A percentile compares a stretch with the other conserved stretches of the same genome.
Evolutionary conservation across 257 asterid species (phyloP).

Genomic region (Vinca minor): DNA sequence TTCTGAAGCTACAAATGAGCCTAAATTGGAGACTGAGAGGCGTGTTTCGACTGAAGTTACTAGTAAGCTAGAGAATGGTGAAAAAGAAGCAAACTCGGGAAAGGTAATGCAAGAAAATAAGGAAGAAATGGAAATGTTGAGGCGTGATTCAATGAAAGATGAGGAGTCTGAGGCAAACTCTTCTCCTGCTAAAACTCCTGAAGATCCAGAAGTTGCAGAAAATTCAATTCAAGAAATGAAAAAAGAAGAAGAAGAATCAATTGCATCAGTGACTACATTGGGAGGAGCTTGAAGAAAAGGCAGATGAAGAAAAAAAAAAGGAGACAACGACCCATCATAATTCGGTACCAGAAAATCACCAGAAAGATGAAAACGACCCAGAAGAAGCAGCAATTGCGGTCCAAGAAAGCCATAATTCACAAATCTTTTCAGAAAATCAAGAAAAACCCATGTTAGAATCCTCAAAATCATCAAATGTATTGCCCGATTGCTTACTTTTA

Average conservation of each 20-base stretch:
- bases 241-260: constrained; percentile 25
- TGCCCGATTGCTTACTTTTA: constrained; percentile 76
- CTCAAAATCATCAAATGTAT: constrained; percentile 19
- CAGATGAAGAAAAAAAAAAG: constrained; percentile 3
- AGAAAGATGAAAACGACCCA: constrained; percentile 7
- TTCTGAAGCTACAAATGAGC: constrained; percentile 12
- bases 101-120: too few species aligned
- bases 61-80: constrained; percentile 19
- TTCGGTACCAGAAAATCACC: constrained; percentile 7
- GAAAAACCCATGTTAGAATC: constrained; percentile 10
- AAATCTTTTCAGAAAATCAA: constrained; percentile 4
- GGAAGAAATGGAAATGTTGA: background rate
- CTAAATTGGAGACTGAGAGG: too few species aligned
- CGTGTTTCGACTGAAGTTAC: constrained; percentile 14
- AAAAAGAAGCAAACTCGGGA: constrained; percentile 19
- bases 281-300: constrained; percentile 19
- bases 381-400: too few species aligned
- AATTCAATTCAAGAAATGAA: constrained; percentile 23
- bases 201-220: constrained; percentile 36
- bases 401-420: too few species aligned
- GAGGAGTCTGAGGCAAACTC: constrained; percentile 46
- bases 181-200: constrained; percentile 40
- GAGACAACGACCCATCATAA: constrained; percentile 2
- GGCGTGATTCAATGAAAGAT: constrained; percentile 14
- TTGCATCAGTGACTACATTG: constrained; percentile 6